A percentile compares a stretch with the other conserved stretches of the same genome.
phyloP scores from a whole-genome alignment of 208 protist genomes.

The Phytomonas sp. region DNA sequence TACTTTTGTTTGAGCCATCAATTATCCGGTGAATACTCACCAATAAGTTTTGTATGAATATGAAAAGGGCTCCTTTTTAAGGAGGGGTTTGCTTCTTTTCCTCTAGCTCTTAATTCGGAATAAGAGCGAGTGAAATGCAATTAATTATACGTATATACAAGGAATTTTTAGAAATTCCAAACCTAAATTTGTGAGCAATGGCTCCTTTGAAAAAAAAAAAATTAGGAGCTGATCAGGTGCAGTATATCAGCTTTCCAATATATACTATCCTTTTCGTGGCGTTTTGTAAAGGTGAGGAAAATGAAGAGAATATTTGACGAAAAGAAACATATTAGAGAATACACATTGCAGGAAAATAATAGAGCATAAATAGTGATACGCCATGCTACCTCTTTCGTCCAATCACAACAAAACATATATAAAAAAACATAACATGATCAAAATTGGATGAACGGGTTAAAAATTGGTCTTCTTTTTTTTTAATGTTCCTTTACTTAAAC shows the following conservation, averaged over 20 bases:
- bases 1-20: constrained; percentile 1
- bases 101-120: not conserved
- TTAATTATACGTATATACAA: not conserved
- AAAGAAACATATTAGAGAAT: not conserved
- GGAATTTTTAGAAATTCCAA: not conserved
- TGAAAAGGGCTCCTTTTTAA: not conserved
- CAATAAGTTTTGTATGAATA: not conserved
- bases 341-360: not conserved
- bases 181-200: not conserved
- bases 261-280: not conserved
- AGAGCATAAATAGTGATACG: not conserved
- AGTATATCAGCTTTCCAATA: not conserved
- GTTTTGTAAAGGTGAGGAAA: not conserved
- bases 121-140: not conserved
- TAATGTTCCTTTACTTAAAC: not conserved
- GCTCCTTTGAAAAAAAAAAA: constrained; percentile 1
- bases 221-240: not conserved
- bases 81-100: not conserved
- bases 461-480: not conserved
- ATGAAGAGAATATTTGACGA: not conserved
- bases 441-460: not conserved
- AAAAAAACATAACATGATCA: not conserved
- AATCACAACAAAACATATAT: not conserved
- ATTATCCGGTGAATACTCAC: not conserved
- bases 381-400: not conserved